Evolutionary conservation across 116 monocot genomes (phyloP).

Genomic region (Cymodocea nodosa): DNA sequence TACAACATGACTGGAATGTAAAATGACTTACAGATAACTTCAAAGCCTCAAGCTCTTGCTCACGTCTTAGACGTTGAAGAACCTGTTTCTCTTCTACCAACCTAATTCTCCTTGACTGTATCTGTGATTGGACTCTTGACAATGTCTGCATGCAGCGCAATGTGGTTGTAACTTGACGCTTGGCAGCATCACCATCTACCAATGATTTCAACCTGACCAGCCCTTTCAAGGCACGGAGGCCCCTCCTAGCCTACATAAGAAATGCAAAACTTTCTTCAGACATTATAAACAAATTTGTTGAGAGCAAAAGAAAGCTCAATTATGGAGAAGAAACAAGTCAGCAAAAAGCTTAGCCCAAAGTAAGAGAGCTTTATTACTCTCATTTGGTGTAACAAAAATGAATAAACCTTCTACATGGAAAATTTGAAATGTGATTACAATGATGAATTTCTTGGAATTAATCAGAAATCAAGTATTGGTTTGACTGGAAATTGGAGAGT

Average conservation of each 20-base stretch:
- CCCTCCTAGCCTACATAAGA: conserved; percentile 53
- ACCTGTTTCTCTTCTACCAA: conserved; percentile 81
- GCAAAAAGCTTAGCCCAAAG: too few species aligned
- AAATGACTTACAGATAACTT: conserved; percentile 20
- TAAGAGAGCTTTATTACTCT: too few species aligned
- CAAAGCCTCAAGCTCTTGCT: conserved; percentile 53
- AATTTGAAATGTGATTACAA: too few species aligned
- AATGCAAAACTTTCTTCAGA: too few species aligned
- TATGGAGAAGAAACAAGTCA: too few species aligned
- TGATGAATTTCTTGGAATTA: too few species aligned
- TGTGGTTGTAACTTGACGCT: conserved; percentile 61
- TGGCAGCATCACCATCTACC: conserved; percentile 41
- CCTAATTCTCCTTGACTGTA: conserved; percentile 58
- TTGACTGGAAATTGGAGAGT: too few species aligned
- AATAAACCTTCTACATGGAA: too few species aligned
- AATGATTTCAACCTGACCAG: conserved; percentile 55
- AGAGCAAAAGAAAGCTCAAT: too few species aligned
- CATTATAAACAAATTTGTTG: too few species aligned
- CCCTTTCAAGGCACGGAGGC: conserved; percentile 54
- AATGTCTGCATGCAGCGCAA: conserved; percentile 73
- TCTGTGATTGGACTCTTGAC: conserved; percentile 68
- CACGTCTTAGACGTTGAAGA: conserved; percentile 66
- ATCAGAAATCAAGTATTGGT: too few species aligned
- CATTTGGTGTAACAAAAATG: too few species aligned
- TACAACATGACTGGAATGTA: neutral